phyloP scores from a whole-genome alignment of 805 yeast genomes.

The Scheffersomyces spartinae region DNA sequence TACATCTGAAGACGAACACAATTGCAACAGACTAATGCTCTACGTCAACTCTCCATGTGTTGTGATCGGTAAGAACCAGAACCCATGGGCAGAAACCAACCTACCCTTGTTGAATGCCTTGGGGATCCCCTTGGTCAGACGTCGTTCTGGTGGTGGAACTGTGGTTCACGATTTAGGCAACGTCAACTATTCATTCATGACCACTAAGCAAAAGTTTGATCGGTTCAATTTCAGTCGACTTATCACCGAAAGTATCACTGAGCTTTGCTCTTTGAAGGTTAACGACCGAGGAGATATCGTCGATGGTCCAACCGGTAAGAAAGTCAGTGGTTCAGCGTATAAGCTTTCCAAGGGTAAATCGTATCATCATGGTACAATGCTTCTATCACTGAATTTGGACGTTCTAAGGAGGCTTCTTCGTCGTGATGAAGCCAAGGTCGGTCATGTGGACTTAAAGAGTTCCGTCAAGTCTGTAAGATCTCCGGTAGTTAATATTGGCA shows the following conservation, averaged over 20 bases:
- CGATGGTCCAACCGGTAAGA: constrained; percentile 23
- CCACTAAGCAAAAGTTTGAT: constrained; percentile 53
- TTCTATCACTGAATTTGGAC: constrained; percentile 55
- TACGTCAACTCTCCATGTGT: constrained; percentile 77
- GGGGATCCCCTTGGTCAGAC: constrained; percentile 57
- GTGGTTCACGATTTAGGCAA: constrained; percentile 93
- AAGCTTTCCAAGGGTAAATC: constrained; percentile 73
- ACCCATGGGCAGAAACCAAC: constrained; percentile 83
- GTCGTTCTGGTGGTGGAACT: constrained; percentile 92
- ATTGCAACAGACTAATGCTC: constrained; percentile 47
- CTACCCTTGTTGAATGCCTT: constrained; percentile 38
- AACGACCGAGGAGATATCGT: constrained; percentile 74
- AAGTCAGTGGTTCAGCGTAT: constrained; percentile 89
- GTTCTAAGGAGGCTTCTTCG: constrained; percentile 48
- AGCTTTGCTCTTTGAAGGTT: constrained; percentile 23
- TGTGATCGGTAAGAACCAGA: constrained; percentile 94
- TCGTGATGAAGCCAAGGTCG: constrained; percentile 28
- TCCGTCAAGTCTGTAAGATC: constrained; percentile 70
- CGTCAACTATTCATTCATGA: constrained; percentile 73
- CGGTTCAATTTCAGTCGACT: constrained; percentile 41
- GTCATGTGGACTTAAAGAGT: constrained; percentile 34
- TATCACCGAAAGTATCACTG: constrained; percentile 29
- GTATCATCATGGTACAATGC: constrained; percentile 95
- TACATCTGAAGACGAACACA: constrained; percentile 6
- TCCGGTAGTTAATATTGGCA: constrained; percentile 56